Evolutionary conservation across 768 basidiomycete species (phyloP).

Genomic region (Tricholoma sp.): DNA sequence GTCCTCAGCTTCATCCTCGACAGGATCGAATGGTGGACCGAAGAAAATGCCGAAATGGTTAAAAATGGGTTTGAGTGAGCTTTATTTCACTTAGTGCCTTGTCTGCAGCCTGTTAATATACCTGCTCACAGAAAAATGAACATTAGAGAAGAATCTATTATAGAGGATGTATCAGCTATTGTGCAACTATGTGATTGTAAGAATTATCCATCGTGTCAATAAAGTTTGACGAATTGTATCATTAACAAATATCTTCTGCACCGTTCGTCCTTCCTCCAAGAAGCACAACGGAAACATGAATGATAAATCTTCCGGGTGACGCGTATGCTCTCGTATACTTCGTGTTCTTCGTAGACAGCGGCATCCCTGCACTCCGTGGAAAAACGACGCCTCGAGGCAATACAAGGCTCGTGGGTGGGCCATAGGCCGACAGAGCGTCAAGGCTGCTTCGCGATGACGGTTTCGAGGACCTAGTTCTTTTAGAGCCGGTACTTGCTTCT

Average conservation of each 20-base stretch:
- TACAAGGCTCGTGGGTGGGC: neutral
- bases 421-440: neutral
- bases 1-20: constrained; percentile 6
- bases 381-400: neutral
- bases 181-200: neutral
- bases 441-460: neutral
- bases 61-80: constrained; percentile 59
- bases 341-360: too few species aligned
- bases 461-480: neutral
- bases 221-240: neutral
- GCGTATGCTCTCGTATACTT: neutral
- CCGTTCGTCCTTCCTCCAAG: neutral
- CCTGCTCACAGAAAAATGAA: constrained; percentile 11
- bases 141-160: neutral
- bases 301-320: neutral
- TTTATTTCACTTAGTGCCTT: neutral
- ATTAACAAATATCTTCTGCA: neutral
- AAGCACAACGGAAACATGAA: neutral
- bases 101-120: neutral
- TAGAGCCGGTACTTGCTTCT: neutral
- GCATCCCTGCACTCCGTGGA: neutral
- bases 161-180: neutral
- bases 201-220: neutral
- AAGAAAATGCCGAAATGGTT: constrained; percentile 79
- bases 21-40: constrained; percentile 19